Base-by-base conservation (phyloP, 2,329 filamentous ascomycete species). In the Phaeophleospora eucalypticola region DNA sequence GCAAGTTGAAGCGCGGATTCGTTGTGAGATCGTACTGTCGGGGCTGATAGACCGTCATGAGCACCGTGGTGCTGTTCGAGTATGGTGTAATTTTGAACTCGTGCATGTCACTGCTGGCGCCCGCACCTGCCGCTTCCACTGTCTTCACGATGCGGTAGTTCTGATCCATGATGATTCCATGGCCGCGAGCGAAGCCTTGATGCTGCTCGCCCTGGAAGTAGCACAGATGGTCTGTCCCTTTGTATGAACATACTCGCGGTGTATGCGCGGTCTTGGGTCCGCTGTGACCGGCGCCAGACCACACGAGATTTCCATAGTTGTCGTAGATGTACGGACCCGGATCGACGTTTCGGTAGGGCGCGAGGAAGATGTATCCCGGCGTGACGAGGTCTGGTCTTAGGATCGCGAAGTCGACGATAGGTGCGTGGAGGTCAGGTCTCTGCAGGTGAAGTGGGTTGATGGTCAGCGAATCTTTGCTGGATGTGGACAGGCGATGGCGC, bases 321-420 rank as follows among this genome's bases (percentile, higher is more conserved):
- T 77, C 74, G 54, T 75, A 77, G 18, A 77, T 77, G 54, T 77
- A 74, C 7, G 74, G 71, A 1, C 72, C 73, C 7, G 72, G 68
- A 49, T 76, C 74, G 45, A 69, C 57, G 29, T 71, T 68, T 37
- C 74, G 68, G 53, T 76, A 77, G 1, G 74, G 75, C 14, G 71
- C 70, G 36, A 77, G 61, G 51, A 77, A 77, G 36, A 76, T 72
- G 57, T 76, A 77, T 17, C 75, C 75, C 0, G 74, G 72, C 10
- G 65, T 65, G 18, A 67, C 53, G 16, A 64, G 59, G 35, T 67
- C 65, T 14, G 64, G 64, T 48, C 57, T 47, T 15, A 66, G 54
- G 29, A 67, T 55, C 29, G 55, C 40, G 53, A 65, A 58, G 33
- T 61, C 59, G 34, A 67, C 59, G 52, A 64, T 65, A 8, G 66